Percentiles rank a stretch among this genome's conserved stretches.
Conservation (phyloP, 371 early-diverging fungal genomes). For the Dinochytrium kinnereticum region DNA sequence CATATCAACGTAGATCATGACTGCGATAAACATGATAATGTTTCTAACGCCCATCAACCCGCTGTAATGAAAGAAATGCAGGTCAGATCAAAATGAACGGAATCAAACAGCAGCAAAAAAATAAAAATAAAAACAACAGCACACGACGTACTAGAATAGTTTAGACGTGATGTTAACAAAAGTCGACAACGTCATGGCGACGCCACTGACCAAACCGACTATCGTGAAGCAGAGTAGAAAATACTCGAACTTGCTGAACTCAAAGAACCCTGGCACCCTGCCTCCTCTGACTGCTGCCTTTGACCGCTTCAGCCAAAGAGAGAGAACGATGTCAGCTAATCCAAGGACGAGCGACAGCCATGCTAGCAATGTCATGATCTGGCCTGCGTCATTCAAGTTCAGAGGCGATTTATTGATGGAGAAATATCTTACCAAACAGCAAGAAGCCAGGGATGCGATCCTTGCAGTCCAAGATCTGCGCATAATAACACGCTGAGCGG, state of each 20-base stretch:
- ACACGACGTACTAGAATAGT: constrained; percentile 1
- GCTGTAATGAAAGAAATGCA: neutral
- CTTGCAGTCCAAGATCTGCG: neutral
- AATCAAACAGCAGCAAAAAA: neutral
- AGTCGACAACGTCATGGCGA: neutral
- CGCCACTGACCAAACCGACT: neutral
- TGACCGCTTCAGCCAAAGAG: neutral
- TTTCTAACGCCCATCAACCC: neutral
- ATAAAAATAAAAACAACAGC: neutral
- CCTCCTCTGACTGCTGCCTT: neutral
- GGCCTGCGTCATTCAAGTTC: neutral
- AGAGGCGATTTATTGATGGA: neutral
- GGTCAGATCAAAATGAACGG: neutral
- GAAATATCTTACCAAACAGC: neutral
- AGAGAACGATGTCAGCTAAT: neutral
- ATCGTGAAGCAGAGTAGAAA: constrained; percentile 7
- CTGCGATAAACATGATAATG: neutral
- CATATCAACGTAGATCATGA: constrained; percentile 20
- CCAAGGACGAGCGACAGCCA: constrained; percentile 3
- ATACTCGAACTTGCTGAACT: neutral
- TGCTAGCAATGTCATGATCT: neutral
- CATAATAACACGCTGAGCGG: neutral
- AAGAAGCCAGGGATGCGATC: neutral
- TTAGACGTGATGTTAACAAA: constrained; percentile 2
- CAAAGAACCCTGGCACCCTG: neutral